phyloP scores from a whole-genome alignment of 176 grass and related monocot species.

The Pharus latifolius region DNA sequence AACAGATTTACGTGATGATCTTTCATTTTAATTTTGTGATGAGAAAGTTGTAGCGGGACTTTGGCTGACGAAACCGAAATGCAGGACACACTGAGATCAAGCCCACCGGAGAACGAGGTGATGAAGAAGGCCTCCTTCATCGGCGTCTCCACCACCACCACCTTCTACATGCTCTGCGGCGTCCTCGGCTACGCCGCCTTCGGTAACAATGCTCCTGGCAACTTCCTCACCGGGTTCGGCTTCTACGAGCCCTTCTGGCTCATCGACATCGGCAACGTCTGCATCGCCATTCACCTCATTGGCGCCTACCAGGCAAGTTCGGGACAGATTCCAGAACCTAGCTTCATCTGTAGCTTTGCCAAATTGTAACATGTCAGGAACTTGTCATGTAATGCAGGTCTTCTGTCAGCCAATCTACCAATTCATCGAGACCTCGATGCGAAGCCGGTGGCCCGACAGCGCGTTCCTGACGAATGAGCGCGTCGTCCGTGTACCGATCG shows the following conservation, averaged over 20 bases:
- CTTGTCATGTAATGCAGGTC: constrained; percentile 33
- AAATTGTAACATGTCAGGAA: too few relatives aligned
- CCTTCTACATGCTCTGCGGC: constrained; percentile 94
- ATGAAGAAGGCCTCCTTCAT: constrained; percentile 91
- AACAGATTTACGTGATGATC: too few relatives aligned
- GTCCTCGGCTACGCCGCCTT: constrained; percentile 81
- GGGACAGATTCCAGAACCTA: not conserved
- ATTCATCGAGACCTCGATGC: constrained; percentile 47
- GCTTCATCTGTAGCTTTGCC: not conserved
- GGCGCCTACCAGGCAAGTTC: constrained; percentile 90
- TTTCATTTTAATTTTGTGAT: not conserved
- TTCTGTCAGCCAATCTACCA: constrained; percentile 84
- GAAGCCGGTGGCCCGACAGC: constrained; percentile 30
- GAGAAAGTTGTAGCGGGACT: too few relatives aligned
- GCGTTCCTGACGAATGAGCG: constrained; percentile 38
- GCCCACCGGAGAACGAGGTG: constrained; percentile 78
- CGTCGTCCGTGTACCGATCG: constrained; percentile 11
- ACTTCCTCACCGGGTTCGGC: constrained; percentile 92
- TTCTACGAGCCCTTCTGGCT: constrained; percentile 98
- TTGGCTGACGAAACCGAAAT: too few relatives aligned
- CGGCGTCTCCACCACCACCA: constrained; percentile 64
- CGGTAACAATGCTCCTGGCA: constrained; percentile 70
- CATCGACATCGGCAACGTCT: constrained; percentile 80
- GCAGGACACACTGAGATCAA: constrained; percentile 83
- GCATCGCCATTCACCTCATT: constrained; percentile 75